A percentile compares a stretch with the other conserved stretches of the same genome.
Conservation (phyloP, 1,284 basidiomycete species). For the Pholiota adiposa region DNA sequence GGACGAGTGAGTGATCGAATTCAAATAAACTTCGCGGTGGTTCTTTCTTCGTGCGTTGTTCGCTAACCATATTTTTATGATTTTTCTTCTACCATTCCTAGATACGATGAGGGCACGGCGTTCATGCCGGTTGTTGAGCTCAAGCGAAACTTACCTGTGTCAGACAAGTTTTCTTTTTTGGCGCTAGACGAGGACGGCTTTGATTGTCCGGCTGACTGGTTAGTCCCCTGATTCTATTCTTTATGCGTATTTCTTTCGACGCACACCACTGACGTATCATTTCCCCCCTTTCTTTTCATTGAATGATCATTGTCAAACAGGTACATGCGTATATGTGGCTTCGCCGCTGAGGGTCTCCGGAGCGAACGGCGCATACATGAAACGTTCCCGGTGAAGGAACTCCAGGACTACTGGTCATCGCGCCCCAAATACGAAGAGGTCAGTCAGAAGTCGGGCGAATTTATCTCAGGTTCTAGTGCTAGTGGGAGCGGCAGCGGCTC, state of each 20-base stretch:
- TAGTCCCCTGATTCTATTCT: too few relatives aligned
- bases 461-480: conserved; percentile 30
- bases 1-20: conserved; percentile 71
- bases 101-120: conserved; percentile 81
- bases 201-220: conserved; percentile 77
- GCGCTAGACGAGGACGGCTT: conserved; percentile 75
- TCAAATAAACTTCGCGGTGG: conserved; percentile 18
- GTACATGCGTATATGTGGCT: conserved; percentile 80
- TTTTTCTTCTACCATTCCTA: conserved; percentile 27
- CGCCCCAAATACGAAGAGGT: conserved; percentile 62
- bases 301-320: conserved; percentile 31
- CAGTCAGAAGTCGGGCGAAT: conserved; percentile 28
- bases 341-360: conserved; percentile 68
- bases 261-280: not conserved
- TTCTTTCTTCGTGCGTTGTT: conserved; percentile 3
- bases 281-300: not conserved
- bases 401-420: conserved; percentile 74
- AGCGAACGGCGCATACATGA: conserved; percentile 64
- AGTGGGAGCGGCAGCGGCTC: conserved; percentile 23
- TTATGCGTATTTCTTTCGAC: conserved; percentile 5
- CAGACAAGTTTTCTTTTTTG: conserved; percentile 60
- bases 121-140: conserved; percentile 69
- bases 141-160: conserved; percentile 59
- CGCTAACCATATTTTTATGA: not conserved
- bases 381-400: conserved; percentile 69